phyloP scores from a whole-genome alignment of 768 basidiomycete species.

The Trametes punicea region DNA sequence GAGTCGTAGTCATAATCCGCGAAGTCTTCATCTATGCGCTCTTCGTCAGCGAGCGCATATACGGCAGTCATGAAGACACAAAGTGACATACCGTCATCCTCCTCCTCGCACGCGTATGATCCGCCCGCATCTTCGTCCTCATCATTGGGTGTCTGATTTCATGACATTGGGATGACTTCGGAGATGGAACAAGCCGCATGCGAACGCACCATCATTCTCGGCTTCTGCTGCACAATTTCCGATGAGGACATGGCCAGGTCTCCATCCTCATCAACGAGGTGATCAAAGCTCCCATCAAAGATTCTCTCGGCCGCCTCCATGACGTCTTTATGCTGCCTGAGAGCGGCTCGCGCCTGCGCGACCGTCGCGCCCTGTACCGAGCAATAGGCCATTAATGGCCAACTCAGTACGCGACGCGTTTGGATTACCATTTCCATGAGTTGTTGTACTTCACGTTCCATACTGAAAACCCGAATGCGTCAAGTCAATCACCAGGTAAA shows the following conservation, averaged over 20 bases:
- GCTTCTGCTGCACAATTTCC: conserved; percentile 12
- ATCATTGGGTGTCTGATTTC: conserved; percentile 58
- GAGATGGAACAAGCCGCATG: background rate
- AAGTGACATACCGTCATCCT: conserved; percentile 41
- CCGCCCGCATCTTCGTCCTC: conserved; percentile 48
- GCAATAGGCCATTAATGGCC: background rate
- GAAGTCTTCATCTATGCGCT: conserved; percentile 47
- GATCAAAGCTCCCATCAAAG: conserved; percentile 81
- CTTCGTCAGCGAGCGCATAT: background rate
- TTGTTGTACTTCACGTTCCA: conserved; percentile 35
- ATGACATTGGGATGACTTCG: background rate
- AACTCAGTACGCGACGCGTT: background rate
- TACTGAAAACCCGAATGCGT: conserved; percentile 9
- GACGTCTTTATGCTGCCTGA: conserved; percentile 81
- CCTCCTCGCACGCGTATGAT: conserved; percentile 50
- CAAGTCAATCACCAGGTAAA: background rate
- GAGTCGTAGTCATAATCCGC: conserved; percentile 87
- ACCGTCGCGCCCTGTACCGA: conserved; percentile 68
- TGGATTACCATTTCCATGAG: conserved; percentile 35
- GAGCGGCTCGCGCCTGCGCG: conserved; percentile 79
- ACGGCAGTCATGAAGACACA: background rate
- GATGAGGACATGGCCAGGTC: conserved; percentile 23
- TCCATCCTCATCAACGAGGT: conserved; percentile 57
- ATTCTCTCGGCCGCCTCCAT: conserved; percentile 88
- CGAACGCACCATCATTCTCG: conserved; percentile 29